Base-by-base conservation (phyloP, 805 yeast species). In the Candida stauntonica region DNA sequence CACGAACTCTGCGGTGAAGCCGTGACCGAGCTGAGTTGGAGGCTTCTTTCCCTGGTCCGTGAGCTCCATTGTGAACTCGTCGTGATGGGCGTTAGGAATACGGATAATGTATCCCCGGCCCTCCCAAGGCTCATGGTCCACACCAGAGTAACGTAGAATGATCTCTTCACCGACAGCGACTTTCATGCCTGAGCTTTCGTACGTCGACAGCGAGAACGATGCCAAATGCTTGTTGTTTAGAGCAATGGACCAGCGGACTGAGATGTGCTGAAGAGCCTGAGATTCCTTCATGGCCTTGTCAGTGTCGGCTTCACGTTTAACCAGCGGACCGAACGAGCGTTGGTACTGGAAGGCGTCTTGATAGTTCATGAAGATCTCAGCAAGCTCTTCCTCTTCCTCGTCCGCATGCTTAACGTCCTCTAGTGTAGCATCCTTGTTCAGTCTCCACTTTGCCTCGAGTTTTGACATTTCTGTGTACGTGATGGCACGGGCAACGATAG, bases 131-230 rank as follows among this genome's bases (percentile, higher is more conserved):
- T 73, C 71, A 36, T 71, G 73, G 26, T 65, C 62, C 15, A 70
- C 54, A 6, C 87, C 88, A 17, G 67, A 67, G 51, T 83, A 81
- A 33, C 79, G 67, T 42, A 89, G 63, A 19, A 75, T 68, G 67
- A 88, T 77, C 55, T 81, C 89, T 62, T 87, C 96, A 34, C 97
- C 96, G 20, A 84, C 81, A 0, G 89, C 82, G 9, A 87, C 78
- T 57, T 79, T 80, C 43, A 84, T 58, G 14, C 73, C 83, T 21
- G 74, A 64, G 3, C 75, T 61, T 52, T 86, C 96, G 54, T 73
- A 74, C 3, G 84, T 74, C 2, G 91, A 75, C 29, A 86, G 63
- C 0, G 75, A 59, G 50, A 88, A 87, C 3, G 84, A 73, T 0
- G 83, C 94, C 46, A 80, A 62, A 58, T 79, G 84, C 37, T 74